Conservation (phyloP, 2,329 filamentous ascomycete genomes). For the Colletotrichum camelliae region DNA sequence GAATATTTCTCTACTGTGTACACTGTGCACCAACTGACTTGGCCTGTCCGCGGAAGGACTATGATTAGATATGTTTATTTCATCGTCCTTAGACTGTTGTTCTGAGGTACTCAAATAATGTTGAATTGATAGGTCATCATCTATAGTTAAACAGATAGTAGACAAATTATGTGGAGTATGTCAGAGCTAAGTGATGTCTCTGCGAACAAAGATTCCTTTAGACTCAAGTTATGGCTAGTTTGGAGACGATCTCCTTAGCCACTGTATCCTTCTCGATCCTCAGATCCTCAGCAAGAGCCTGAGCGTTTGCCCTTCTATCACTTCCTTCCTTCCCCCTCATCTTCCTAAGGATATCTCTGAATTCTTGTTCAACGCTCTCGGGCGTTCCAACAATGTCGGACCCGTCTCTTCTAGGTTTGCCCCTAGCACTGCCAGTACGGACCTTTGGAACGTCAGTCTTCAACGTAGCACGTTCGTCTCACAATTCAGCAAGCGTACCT, state of each 20-base stretch:
- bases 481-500: not conserved
- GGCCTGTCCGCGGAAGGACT: not conserved
- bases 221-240: not conserved
- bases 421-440: not conserved
- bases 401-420: not conserved
- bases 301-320: not conserved
- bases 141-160: too few species aligned
- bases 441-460: not conserved
- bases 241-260: not conserved
- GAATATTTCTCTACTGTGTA: not conserved
- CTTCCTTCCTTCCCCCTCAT: not conserved
- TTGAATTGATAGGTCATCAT: too few species aligned
- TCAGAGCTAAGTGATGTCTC: not conserved
- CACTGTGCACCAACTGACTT: not conserved
- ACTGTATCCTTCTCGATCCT: not conserved
- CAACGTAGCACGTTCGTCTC: not conserved
- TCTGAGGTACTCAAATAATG: too few species aligned
- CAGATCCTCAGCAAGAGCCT: not conserved
- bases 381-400: not conserved
- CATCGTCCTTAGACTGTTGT: too few species aligned
- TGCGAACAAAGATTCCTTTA: not conserved
- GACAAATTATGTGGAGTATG: not conserved
- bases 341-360: not conserved
- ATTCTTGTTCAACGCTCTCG: not conserved
- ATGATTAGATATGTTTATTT: too few species aligned